Evolutionary conservation across 2,329 filamentous ascomycete genomes (phyloP).

Genomic region (Emmonsia crescens): DNA sequence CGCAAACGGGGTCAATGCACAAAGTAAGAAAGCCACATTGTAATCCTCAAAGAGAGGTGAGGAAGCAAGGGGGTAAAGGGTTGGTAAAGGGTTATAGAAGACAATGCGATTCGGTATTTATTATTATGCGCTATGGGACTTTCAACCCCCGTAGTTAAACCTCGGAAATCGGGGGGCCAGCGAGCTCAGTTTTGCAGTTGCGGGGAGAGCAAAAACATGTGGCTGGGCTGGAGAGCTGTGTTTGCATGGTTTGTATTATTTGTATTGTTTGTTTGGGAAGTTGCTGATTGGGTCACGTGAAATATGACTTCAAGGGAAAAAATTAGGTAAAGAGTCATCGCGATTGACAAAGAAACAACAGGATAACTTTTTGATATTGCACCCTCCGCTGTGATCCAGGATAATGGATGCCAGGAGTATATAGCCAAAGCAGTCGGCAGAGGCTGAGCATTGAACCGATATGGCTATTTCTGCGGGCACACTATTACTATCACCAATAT

Average conservation of each 20-base stretch:
- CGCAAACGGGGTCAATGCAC: constrained; percentile 17
- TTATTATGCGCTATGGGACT: not conserved
- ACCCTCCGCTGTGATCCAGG: not conserved
- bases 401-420: too few relatives aligned
- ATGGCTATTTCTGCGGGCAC: not conserved
- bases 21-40: not conserved
- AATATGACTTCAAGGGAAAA: not conserved
- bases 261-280: constrained; percentile 20
- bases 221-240: constrained; percentile 24
- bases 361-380: not conserved
- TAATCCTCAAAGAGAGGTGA: not conserved
- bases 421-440: not conserved
- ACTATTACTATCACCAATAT: not conserved
- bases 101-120: not conserved
- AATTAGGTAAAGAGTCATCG: not conserved
- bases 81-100: not conserved
- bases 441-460: not conserved
- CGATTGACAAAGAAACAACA: not conserved
- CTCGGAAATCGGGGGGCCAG: constrained; percentile 21
- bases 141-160: constrained; percentile 13
- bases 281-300: not conserved
- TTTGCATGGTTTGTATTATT: constrained; percentile 27
- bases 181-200: not conserved
- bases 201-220: constrained; percentile 27
- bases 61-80: not conserved